Percentiles rank a stretch among this genome's conserved stretches.
phyloP scores from a whole-genome alignment of 2,329 filamentous ascomycete genomes.

The Talaromyces islandicus region DNA sequence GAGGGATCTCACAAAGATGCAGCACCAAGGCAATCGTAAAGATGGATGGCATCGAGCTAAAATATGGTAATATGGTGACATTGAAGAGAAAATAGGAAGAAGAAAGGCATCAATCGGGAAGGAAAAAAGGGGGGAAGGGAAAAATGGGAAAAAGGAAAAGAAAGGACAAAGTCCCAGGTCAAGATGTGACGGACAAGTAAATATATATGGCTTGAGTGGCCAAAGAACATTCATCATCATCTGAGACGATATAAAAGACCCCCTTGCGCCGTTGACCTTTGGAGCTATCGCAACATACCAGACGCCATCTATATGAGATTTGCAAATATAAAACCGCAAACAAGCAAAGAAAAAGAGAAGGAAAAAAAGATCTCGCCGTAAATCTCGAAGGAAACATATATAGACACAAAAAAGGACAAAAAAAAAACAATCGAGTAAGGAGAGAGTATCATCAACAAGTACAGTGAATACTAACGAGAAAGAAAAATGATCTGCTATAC shows the following conservation, averaged over 20 bases:
- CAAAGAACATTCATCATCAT: constrained; percentile 5
- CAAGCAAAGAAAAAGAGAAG: constrained; percentile 19
- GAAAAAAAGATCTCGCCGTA: constrained; percentile 13
- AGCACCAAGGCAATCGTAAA: background rate
- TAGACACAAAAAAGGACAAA: constrained; percentile 26
- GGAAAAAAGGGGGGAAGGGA: too few species aligned
- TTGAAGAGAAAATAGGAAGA: background rate
- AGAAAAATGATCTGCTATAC: constrained; percentile 18
- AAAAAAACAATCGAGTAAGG: constrained; percentile 13
- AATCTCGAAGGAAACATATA: constrained; percentile 11
- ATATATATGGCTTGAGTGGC: constrained; percentile 8
- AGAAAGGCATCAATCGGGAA: background rate
- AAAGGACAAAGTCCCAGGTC: constrained; percentile 1
- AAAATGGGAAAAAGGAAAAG: too few species aligned
- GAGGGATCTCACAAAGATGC: background rate
- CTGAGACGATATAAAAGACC: constrained; percentile 1
- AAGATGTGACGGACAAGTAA: background rate
- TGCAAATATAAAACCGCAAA: constrained; percentile 24
- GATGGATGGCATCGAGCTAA: background rate
- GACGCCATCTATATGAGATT: constrained; percentile 32
- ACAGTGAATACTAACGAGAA: constrained; percentile 22
- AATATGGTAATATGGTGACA: background rate
- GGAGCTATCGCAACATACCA: constrained; percentile 24
- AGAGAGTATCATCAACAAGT: constrained; percentile 19
- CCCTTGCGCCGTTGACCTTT: constrained; percentile 26